These are phyloP conservation scores for Hura crepitans DNA, from an alignment of 441 rosid species.

Conservation along the genomic window DNA sequence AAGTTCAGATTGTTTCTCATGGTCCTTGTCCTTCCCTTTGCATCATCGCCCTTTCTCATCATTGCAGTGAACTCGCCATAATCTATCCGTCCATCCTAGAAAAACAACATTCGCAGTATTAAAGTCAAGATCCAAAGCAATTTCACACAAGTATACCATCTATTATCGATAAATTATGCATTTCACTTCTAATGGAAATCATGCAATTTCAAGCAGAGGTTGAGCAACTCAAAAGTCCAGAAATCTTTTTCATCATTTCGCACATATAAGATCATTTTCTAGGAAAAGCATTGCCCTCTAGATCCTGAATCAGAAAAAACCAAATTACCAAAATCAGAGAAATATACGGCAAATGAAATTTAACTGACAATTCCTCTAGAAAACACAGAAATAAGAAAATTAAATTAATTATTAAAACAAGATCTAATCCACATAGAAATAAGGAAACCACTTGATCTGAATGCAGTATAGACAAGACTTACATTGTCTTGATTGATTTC, in stretches of 20 bases:
- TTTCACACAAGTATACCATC: neutral
- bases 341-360: too few species aligned
- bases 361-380: too few species aligned
- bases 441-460: neutral
- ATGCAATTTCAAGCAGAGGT: neutral
- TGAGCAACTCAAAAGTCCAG: neutral
- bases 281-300: neutral
- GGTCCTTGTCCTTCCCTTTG: conserved; percentile 55
- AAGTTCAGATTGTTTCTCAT: conserved; percentile 67
- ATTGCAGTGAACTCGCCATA: conserved; percentile 74
- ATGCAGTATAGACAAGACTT: conserved; percentile 25
- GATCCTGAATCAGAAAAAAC: neutral
- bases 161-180: neutral
- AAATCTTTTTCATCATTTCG: neutral
- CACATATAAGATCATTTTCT: neutral
- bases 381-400: too few species aligned
- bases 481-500: conserved; percentile 89
- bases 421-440: too few species aligned
- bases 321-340: neutral
- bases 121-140: neutral
- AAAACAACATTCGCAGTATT: conserved; percentile 9
- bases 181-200: neutral
- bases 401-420: too few species aligned
- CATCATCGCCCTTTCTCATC: conserved; percentile 72
- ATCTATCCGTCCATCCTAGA: conserved; percentile 80